phyloP scores from a whole-genome alignment of 441 rosid genomes.

The Geranium incanum region DNA sequence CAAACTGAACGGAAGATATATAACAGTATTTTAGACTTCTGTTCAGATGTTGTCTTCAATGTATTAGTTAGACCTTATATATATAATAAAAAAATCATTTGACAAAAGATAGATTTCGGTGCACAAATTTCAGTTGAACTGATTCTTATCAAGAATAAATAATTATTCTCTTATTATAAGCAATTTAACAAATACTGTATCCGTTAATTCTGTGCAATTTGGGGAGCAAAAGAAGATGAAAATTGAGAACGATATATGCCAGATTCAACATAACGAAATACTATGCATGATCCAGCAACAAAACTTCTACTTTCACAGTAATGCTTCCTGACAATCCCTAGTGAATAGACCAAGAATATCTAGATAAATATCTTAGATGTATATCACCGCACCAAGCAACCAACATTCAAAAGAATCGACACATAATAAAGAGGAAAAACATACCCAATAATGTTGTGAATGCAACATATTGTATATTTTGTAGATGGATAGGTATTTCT shows the following conservation, averaged over 20 bases:
- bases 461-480: conserved; percentile 79
- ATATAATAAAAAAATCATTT: background rate
- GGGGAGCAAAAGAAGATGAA: background rate
- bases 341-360: no score
- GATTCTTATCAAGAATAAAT: background rate
- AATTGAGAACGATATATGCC: background rate
- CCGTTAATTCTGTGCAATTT: conserved; percentile 2
- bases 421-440: conserved; percentile 18
- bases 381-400: no score
- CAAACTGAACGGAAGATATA: no score
- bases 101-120: background rate
- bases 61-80: background rate
- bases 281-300: background rate
- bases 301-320: no score
- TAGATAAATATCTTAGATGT: no score
- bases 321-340: no score
- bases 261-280: background rate
- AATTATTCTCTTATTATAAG: background rate
- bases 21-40: background rate
- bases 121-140: background rate
- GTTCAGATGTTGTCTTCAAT: background rate
- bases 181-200: background rate
- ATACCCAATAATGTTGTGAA: conserved; percentile 87
- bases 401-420: background rate
- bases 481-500: conserved; percentile 94